A percentile compares a stretch with the other conserved stretches of the same genome.
phyloP scores from a whole-genome alignment of 345 rosid species.

The Eucalyptus cloeziana region DNA sequence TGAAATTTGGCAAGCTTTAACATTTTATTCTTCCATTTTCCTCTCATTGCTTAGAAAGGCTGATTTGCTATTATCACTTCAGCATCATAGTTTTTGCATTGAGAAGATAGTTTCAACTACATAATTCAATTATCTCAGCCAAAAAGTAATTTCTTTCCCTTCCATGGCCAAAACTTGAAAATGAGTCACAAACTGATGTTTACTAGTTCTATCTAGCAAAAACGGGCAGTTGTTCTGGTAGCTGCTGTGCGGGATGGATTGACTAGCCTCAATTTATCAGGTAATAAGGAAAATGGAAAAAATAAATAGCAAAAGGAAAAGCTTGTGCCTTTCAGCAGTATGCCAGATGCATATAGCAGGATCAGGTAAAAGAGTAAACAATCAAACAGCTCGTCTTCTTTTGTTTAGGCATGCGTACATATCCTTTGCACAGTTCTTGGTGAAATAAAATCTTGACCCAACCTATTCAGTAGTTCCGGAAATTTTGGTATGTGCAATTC shows the following conservation, averaged over 20 bases:
- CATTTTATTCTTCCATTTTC: not conserved
- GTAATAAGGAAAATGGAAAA: not conserved
- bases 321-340: not conserved
- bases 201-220: not conserved
- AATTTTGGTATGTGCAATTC: not conserved
- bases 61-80: not conserved
- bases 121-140: not conserved
- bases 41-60: not conserved
- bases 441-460: not conserved
- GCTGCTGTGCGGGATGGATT: not conserved
- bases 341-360: not conserved
- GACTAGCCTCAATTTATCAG: not conserved
- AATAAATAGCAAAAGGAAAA: not conserved
- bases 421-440: not conserved
- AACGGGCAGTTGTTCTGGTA: not conserved
- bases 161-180: not conserved
- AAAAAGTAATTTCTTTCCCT: not conserved
- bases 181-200: not conserved
- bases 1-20: not conserved
- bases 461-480: not conserved
- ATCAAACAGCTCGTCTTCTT: not conserved
- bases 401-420: not conserved
- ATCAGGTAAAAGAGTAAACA: not conserved
- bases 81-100: not conserved
- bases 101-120: not conserved